Evolutionary conservation across 2,329 filamentous ascomycete genomes (phyloP), one percentile per base, ranked within the genome.

Genomic region (Aureobasidium namibiae): DNA sequence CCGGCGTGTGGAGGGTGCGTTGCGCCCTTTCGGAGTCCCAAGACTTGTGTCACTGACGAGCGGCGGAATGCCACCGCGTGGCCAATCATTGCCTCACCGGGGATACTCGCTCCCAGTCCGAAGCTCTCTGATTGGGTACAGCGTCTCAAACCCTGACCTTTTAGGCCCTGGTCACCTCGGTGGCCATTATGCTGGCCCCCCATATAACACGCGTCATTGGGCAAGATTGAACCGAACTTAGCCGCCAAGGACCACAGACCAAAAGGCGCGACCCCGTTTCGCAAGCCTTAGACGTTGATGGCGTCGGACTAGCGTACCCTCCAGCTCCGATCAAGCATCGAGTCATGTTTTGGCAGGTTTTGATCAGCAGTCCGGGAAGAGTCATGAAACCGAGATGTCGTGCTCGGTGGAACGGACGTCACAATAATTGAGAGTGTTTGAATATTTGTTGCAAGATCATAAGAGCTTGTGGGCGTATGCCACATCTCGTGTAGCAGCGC

Each of bases 281-380:
- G 38, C 50, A 54, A 54, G 50, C 50, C 50, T 54, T 54, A 54
- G 50, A 42, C 50, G 36, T 54, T 54, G 50, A 42, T 42, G 50
- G 38, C 38, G 50, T 36, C 23, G 36, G 9, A 11, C 33, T 54
- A 54, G 50, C 36, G 50, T 33, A 42, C 50, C 24, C 8, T 41
- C 24, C 21, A 24, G 11, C 26, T 44, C 34, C 50, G n/a, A 21
- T n/a, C 36, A 26, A 31, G n/a, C 52, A 26, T 21, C 52, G 52
- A 56, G 52, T 56, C 52, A 56, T 45, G 38, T 34, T 41, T 56
- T 56, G 52, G 39, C 38, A 45, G 52, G 52, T 56, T n/a, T n/a
- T 34, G 14, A 16, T 45, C 23, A 54, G n/a, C 26, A 33, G 21
- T 23, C 21, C 33, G 24, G 10, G 9, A 41, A 56, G 29, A 56